A percentile compares a stretch with the other conserved stretches of the same genome.
phyloP scores from a whole-genome alignment of 768 basidiomycete genomes.

The Panaeolus cyanescens region DNA sequence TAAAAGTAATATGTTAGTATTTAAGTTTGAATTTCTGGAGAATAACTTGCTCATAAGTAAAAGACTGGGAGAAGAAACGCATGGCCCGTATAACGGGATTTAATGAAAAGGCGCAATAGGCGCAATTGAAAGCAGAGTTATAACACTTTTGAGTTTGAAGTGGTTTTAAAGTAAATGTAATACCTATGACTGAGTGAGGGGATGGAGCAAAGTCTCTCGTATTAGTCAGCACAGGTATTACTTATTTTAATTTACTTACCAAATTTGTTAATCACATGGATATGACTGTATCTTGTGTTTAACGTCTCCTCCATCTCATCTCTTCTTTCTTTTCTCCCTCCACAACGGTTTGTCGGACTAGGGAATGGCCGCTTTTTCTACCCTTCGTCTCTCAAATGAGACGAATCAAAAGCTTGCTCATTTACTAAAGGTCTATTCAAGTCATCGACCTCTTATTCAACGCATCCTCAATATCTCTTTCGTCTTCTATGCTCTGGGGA shows the following conservation, averaged over 20 bases:
- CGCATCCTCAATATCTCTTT: slow-evolving; percentile 69
- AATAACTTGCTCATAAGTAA: slow-evolving; percentile 52
- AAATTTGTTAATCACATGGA: neutral
- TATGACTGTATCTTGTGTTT: neutral
- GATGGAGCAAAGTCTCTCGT: no score
- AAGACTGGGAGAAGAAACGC: slow-evolving; percentile 60
- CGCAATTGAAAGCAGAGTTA: slow-evolving; percentile 4
- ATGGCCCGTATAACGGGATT: slow-evolving; percentile 36
- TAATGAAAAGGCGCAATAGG: slow-evolving; percentile 17
- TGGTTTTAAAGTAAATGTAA: neutral
- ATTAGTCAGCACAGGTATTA: slow-evolving; percentile 2
- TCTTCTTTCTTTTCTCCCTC: neutral
- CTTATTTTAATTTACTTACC: no score
- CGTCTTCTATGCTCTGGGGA: slow-evolving; percentile 66
- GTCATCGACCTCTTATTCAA: slow-evolving; percentile 74
- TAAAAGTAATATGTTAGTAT: slow-evolving; percentile 11
- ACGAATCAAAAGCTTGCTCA: slow-evolving; percentile 40
- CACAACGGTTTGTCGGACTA: neutral
- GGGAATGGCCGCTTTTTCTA: slow-evolving; percentile 34
- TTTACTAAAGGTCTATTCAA: slow-evolving; percentile 54
- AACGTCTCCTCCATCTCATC: neutral
- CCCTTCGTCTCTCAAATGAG: slow-evolving; percentile 28
- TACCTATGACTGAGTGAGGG: no score
- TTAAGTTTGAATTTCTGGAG: neutral
- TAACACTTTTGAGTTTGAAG: slow-evolving; percentile 6